Conservation (phyloP, 2,329 filamentous ascomycete species). For the Sarocladium oryzae region DNA sequence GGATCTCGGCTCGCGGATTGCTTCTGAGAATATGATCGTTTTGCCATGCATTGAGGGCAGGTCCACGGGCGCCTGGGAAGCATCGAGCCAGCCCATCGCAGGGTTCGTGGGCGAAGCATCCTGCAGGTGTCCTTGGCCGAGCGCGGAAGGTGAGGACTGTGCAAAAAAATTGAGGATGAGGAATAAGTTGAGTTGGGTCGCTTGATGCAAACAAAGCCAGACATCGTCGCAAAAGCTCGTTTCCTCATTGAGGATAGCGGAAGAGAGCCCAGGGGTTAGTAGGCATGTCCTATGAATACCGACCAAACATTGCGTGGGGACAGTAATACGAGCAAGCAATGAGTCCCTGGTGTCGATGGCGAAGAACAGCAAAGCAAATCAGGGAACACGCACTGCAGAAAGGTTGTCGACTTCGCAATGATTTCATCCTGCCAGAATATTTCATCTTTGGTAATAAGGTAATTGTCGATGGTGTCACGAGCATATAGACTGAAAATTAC, state of each 20-base stretch:
- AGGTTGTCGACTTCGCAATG: too few relatives aligned
- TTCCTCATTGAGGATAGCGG: conserved; percentile 4
- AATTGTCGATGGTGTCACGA: too few relatives aligned
- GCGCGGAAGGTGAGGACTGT: too few relatives aligned
- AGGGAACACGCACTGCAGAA: too few relatives aligned
- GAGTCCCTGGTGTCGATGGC: too few relatives aligned
- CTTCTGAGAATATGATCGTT: not conserved
- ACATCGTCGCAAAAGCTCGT: conserved; percentile 5
- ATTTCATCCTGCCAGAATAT: too few relatives aligned
- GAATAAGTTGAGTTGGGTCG: not conserved
- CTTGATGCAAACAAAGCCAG: not conserved
- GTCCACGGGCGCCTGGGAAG: not conserved
- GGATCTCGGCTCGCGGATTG: conserved; percentile 17
- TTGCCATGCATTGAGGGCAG: conserved; percentile 1
- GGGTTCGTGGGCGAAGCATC: not conserved
- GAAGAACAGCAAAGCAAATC: too few relatives aligned
- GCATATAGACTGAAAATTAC: too few relatives aligned
- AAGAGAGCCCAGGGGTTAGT: not conserved
- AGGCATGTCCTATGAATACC: not conserved
- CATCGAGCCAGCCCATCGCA: not conserved
- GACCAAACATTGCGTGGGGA: too few relatives aligned
- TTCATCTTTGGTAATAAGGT: too few relatives aligned
- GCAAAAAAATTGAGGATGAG: not conserved
- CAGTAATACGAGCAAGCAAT: too few relatives aligned
- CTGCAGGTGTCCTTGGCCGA: not conserved